Evolutionary conservation across 2,329 filamentous ascomycete species (phyloP).

Genomic region (Sarocladium kiliense): DNA sequence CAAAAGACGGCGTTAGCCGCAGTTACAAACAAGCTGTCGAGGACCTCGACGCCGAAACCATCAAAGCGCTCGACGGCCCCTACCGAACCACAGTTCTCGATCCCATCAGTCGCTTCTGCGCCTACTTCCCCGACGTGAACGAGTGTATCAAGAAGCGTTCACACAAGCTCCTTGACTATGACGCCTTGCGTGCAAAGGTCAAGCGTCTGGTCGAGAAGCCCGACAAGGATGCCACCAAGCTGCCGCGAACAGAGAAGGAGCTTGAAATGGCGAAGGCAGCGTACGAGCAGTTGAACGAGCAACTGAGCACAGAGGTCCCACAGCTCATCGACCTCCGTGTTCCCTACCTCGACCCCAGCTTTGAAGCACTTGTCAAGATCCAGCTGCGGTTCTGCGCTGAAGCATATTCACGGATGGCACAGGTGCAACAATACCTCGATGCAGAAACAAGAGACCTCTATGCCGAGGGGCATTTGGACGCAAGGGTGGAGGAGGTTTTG

Average conservation of each 20-base stretch:
- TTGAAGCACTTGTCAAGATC: constrained; percentile 98
- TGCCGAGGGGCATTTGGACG: constrained; percentile 86
- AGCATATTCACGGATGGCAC: constrained; percentile 95
- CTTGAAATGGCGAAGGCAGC: constrained; percentile 87
- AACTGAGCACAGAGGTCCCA: constrained; percentile 85
- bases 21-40: constrained; percentile 99
- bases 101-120: constrained; percentile 92
- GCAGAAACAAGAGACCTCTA: constrained; percentile 95
- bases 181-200: constrained; percentile 89
- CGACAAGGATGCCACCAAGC: constrained; percentile 95
- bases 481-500: constrained; percentile 87
- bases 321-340: constrained; percentile 96
- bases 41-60: constrained; percentile 94
- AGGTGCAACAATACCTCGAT: constrained; percentile 97
- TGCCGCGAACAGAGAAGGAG: constrained; percentile 94
- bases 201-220: constrained; percentile 97
- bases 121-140: constrained; percentile 98
- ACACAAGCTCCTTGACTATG: constrained; percentile 98
- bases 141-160: constrained; percentile 99
- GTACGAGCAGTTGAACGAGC: constrained; percentile 96
- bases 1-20: constrained; percentile 88
- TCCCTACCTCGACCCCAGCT: constrained; percentile 93
- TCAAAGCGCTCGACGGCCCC: constrained; percentile 94
- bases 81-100: constrained; percentile 93
- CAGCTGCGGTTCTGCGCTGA: constrained; percentile 96